Evolutionary conservation across 2,329 filamentous ascomycete species (phyloP).

Genomic region (Sporothrix protearum): DNA sequence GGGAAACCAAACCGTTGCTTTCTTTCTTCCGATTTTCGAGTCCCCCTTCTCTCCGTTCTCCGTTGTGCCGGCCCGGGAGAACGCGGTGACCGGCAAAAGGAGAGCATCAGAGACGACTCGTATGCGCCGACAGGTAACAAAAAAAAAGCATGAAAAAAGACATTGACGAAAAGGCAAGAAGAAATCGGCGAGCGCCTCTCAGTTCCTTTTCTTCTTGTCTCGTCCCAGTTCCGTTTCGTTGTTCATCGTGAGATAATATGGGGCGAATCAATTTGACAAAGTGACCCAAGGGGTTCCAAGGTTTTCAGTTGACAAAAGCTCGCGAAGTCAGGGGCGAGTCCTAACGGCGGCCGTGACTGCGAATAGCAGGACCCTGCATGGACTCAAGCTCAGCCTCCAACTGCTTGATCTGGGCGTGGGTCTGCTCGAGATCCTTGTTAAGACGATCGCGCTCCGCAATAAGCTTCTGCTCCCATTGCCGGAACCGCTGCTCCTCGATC

Average conservation of each 20-base stretch:
- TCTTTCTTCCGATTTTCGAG: not conserved
- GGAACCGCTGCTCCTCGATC: constrained; percentile 98
- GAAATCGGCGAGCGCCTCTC: not conserved
- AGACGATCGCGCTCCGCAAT: constrained; percentile 97
- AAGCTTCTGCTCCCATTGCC: constrained; percentile 99
- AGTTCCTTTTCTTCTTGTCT: not conserved
- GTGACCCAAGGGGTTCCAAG: too few species aligned
- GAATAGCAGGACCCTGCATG: constrained; percentile 85
- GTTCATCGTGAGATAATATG: not conserved
- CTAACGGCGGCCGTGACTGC: constrained; percentile 91
- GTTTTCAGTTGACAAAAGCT: not conserved
- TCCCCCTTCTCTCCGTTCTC: constrained; percentile 1
- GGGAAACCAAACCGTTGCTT: not conserved
- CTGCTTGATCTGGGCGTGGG: constrained; percentile 89
- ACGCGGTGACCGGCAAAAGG: not conserved
- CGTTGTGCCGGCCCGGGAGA: not conserved
- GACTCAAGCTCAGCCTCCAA: constrained; percentile 88
- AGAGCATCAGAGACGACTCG: not conserved
- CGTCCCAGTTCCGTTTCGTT: not conserved
- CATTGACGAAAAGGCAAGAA: not conserved
- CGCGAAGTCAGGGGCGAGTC: constrained; percentile 9
- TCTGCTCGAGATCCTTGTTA: constrained; percentile 99
- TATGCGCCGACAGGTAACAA: not conserved
- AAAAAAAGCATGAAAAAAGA: not conserved
- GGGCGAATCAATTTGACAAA: not conserved